phyloP scores from a whole-genome alignment of 2,329 filamentous ascomycete species.

The Sporothrix curviconia region DNA sequence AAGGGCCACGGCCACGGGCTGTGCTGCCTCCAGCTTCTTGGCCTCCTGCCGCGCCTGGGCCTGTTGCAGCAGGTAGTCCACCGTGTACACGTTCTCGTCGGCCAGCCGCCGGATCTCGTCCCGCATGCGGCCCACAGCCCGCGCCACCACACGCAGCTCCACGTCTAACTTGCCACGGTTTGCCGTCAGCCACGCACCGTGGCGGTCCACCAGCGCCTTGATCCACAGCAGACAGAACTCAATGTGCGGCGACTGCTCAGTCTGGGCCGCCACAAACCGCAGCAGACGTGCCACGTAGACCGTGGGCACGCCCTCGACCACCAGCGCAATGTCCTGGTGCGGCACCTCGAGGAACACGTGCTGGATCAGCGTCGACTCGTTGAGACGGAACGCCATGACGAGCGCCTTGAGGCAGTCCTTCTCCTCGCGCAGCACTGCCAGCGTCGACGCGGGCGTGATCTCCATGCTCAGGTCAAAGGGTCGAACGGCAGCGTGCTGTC shows the following conservation, averaged over 20 bases:
- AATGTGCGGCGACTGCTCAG: constrained; percentile 84
- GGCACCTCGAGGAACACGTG: constrained; percentile 82
- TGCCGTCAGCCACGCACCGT: constrained; percentile 79
- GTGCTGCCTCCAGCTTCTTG: constrained; percentile 4
- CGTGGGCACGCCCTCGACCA: constrained; percentile 70
- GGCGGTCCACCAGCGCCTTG: constrained; percentile 70
- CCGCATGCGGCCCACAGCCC: constrained; percentile 72
- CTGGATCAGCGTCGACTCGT: constrained; percentile 73
- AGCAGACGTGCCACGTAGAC: constrained; percentile 83
- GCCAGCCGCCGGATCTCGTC: constrained; percentile 76
- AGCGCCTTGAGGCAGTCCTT: constrained; percentile 84
- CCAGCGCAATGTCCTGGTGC: constrained; percentile 63
- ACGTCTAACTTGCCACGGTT: constrained; percentile 73
- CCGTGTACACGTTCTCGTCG: constrained; percentile 82
- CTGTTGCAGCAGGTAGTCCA: constrained; percentile 69
- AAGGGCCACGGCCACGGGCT: not conserved
- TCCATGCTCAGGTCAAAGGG: constrained; percentile 94
- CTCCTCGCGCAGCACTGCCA: constrained; percentile 59
- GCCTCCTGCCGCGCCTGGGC: constrained; percentile 27
- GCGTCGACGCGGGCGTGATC: constrained; percentile 80
- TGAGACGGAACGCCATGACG: constrained; percentile 95
- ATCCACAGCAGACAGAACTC: constrained; percentile 96
- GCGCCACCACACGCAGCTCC: constrained; percentile 75
- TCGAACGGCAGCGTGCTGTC: constrained; percentile 83
- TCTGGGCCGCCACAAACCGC: constrained; percentile 79